Evolutionary conservation across 371 early-diverging fungal species (phyloP).

Genomic region (Apophysomyces variabilis): DNA sequence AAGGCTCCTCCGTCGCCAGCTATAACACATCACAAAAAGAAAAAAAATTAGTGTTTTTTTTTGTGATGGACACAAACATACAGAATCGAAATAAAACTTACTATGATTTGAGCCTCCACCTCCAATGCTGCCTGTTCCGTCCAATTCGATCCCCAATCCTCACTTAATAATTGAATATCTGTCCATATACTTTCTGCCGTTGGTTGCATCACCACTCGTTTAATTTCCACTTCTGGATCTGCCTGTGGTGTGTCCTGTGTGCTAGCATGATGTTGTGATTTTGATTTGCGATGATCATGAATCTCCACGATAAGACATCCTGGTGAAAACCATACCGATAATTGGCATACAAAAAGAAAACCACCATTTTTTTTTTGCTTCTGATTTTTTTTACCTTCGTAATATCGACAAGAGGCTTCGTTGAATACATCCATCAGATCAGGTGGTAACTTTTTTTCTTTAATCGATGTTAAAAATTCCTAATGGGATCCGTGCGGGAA

Average conservation of each 20-base stretch:
- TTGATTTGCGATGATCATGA: constrained; percentile 53
- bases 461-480: constrained; percentile 61
- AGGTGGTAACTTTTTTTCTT: constrained; percentile 58
- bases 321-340: constrained; percentile 12
- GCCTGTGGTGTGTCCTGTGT: constrained; percentile 12
- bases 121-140: constrained; percentile 57
- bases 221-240: constrained; percentile 25
- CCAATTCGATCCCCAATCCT: constrained; percentile 57
- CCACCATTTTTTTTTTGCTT: too few species aligned
- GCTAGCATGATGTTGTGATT: constrained; percentile 14
- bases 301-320: constrained; percentile 64
- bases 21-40: constrained; percentile 7
- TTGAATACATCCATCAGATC: constrained; percentile 66
- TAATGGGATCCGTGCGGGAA: constrained; percentile 15
- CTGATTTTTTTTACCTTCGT: constrained; percentile 44
- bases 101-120: constrained; percentile 62
- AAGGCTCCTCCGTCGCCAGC: constrained; percentile 62
- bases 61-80: neutral
- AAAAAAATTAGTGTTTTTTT: too few species aligned
- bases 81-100: constrained; percentile 24
- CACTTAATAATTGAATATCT: constrained; percentile 59
- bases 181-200: constrained; percentile 66
- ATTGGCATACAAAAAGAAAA: too few species aligned
- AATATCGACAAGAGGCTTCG: constrained; percentile 61
- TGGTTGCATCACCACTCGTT: constrained; percentile 58